Evolutionary conservation across 495 filamentous ascomycete species (phyloP).

Genomic region (Lepidopterella palustris): DNA sequence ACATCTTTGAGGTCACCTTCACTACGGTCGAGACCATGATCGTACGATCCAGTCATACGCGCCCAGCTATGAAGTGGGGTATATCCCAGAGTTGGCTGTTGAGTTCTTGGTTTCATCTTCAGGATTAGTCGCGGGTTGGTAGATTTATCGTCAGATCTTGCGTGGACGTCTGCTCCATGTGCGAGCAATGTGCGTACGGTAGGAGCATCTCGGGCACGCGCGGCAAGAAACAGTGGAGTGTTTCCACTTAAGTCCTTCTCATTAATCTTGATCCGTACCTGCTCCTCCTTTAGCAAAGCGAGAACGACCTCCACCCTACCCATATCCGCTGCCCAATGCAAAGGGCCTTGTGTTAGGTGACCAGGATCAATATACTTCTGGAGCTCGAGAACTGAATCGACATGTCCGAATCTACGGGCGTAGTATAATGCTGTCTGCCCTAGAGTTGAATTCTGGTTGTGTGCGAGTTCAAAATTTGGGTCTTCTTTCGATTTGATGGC

Average conservation of each 20-base stretch:
- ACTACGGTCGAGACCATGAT: too few species aligned
- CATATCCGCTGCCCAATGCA: background rate
- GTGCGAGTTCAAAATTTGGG: slow-evolving; percentile 15
- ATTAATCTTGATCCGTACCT: background rate
- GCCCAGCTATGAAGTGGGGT: too few species aligned
- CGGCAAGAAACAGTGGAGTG: slow-evolving; percentile 3
- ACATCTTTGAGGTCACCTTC: too few species aligned
- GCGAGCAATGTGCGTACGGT: slow-evolving; percentile 7
- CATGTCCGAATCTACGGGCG: slow-evolving; percentile 2
- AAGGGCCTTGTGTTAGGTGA: slow-evolving; percentile 8
- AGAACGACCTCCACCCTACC: background rate
- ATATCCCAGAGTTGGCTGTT: too few species aligned
- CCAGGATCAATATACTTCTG: background rate
- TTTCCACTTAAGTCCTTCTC: background rate
- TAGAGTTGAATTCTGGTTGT: slow-evolving; percentile 2
- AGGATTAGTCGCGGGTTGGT: too few species aligned
- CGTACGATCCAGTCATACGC: too few species aligned
- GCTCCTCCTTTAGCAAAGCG: background rate
- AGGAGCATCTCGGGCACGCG: background rate
- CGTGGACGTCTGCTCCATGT: slow-evolving; percentile 5
- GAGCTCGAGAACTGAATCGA: too few species aligned
- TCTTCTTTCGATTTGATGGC: slow-evolving; percentile 30
- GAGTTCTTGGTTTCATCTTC: too few species aligned
- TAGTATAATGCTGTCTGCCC: slow-evolving; percentile 6
- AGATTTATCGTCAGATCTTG: too few species aligned